phyloP scores from a whole-genome alignment of 306 rosid genomes.

The Begonia loranthoides region DNA sequence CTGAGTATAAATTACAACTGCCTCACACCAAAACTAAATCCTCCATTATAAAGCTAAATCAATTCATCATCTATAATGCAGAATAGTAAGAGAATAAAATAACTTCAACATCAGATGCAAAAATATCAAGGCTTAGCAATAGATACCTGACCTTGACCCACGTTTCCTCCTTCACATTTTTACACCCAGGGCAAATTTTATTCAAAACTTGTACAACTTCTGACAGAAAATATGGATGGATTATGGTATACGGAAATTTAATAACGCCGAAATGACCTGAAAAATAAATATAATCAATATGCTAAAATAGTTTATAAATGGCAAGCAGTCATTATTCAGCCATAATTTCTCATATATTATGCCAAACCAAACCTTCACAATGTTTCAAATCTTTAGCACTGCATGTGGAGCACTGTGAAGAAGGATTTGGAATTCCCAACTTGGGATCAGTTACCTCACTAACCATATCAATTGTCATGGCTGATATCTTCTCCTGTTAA shows the following conservation, averaged over 20 bases:
- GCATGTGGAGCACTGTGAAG: conserved; percentile 60
- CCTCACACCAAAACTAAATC: too few relatives aligned
- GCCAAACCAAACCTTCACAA: conserved; percentile 60
- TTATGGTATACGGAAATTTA: conserved; percentile 44
- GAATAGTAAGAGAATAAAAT: background rate
- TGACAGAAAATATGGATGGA: conserved; percentile 69
- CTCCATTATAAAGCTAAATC: too few relatives aligned
- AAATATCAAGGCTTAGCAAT: conserved; percentile 9
- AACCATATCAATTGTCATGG: conserved; percentile 31
- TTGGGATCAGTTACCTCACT: conserved; percentile 64
- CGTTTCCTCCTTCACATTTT: conserved; percentile 35
- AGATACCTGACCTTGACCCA: conserved; percentile 59
- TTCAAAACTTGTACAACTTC: conserved; percentile 73
- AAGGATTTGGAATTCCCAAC: conserved; percentile 79
- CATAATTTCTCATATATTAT: background rate
- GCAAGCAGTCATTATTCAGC: too few relatives aligned
- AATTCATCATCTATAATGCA: too few relatives aligned
- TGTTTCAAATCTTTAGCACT: conserved; percentile 34
- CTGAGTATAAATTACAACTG: too few relatives aligned
- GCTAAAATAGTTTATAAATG: conserved; percentile 14
- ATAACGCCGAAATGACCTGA: conserved; percentile 88
- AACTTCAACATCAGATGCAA: background rate
- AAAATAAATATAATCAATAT: conserved; percentile 10
- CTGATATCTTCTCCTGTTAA: conserved; percentile 52
- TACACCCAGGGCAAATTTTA: conserved; percentile 77